A percentile compares a stretch with the other conserved stretches of the same genome.
These are phyloP conservation scores for Ustilago xerochloae DNA, from an alignment of 1,284 basidiomycete genomes.

Conservation along the genomic window DNA sequence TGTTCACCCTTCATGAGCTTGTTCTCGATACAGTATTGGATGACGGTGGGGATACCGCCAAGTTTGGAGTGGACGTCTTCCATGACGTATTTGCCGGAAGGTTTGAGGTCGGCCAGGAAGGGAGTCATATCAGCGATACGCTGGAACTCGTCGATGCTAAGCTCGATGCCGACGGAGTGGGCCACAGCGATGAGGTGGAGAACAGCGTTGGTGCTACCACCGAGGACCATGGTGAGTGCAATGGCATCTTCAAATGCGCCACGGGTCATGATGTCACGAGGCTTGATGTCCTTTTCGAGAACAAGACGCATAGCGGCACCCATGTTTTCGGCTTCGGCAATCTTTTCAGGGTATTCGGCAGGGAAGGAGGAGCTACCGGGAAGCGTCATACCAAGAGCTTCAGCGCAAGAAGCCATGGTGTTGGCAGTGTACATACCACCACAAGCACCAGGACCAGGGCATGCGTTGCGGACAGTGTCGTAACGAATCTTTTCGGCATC, in stretches of 20 bases:
- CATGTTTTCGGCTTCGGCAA: conserved; percentile 59
- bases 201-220: conserved; percentile 66
- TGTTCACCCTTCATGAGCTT: conserved; percentile 70
- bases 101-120: conserved; percentile 67
- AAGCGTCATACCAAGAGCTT: conserved; percentile 67
- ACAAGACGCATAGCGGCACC: conserved; percentile 63
- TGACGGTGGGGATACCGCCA: conserved; percentile 70
- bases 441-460: conserved; percentile 66
- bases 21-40: conserved; percentile 66
- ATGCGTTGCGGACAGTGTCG: conserved; percentile 63
- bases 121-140: conserved; percentile 62
- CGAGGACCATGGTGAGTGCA: conserved; percentile 66
- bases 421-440: conserved; percentile 69
- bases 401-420: conserved; percentile 67
- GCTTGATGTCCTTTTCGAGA: conserved; percentile 66
- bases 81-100: conserved; percentile 68
- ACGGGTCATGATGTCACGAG: conserved; percentile 66
- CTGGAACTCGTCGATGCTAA: conserved; percentile 67
- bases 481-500: conserved; percentile 65
- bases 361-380: conserved; percentile 65
- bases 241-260: conserved; percentile 66
- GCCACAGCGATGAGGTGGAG: conserved; percentile 67
- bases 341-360: conserved; percentile 66
- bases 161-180: conserved; percentile 61
- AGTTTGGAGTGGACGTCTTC: conserved; percentile 65